Conservation (phyloP, 1,284 basidiomycete species). For the Rugosomyces carneus region DNA sequence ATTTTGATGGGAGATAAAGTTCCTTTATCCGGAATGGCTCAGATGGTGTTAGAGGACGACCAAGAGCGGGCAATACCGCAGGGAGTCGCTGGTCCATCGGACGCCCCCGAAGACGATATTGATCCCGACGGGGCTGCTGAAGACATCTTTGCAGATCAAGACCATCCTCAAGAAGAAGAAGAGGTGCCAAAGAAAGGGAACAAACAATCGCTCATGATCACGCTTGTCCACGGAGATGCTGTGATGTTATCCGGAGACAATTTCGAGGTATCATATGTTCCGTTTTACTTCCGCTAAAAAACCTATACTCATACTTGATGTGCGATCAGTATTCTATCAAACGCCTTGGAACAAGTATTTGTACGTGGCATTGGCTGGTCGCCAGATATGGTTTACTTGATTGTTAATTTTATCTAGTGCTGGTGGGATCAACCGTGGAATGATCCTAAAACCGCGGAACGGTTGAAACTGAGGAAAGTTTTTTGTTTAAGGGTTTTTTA, state of each 20-base stretch:
- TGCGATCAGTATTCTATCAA: conserved; percentile 31
- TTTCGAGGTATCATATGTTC: conserved; percentile 41
- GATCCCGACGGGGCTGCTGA: not conserved
- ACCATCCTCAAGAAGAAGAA: not conserved
- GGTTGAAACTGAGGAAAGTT: not conserved
- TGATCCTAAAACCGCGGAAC: not conserved
- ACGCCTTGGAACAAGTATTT: conserved; percentile 31
- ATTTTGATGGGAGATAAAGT: not conserved
- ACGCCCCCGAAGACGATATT: not conserved
- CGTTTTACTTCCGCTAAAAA: not conserved
- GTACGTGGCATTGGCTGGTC: conserved; percentile 22
- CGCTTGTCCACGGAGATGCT: conserved; percentile 54
- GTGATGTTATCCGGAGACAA: conserved; percentile 43
- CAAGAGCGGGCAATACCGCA: not conserved
- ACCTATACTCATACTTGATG: conserved; percentile 1
- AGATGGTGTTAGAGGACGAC: too few species aligned
- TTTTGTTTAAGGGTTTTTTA: not conserved
- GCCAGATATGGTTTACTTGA: conserved; percentile 10
- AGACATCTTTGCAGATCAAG: not conserved
- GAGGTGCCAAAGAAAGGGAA: conserved; percentile 3
- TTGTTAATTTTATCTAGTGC: conserved; percentile 18
- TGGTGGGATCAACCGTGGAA: conserved; percentile 5
- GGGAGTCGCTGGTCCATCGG: not conserved
- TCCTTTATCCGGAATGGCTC: not conserved
- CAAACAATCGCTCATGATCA: conserved; percentile 28